Evolutionary conservation across 2,329 filamentous ascomycete genomes (phyloP), one percentile per base, ranked within the genome.

Genomic region (Cladosporium cucumerinum): DNA sequence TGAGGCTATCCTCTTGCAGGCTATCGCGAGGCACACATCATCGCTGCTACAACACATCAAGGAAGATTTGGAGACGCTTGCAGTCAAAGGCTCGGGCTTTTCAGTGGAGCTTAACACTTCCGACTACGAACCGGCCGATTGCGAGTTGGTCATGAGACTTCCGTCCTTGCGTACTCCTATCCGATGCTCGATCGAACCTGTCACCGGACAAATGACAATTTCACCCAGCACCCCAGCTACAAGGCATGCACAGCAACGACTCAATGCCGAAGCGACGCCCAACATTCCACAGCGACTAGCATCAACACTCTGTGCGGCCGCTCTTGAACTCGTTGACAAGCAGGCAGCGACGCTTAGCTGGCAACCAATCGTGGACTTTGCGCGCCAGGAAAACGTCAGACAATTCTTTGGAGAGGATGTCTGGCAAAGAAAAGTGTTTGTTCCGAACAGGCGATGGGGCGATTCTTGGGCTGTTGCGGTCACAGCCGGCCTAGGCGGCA

Each of bases 201-300:
- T 91, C 28, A 93, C 90, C 0, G 95, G 95, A n/a, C 79, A 83
- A 12, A 89, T 93, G 67, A 86, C 87, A 11, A 77, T 97, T 43
- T 85, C 86, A 65, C 90, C 92, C 39, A 71, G 75, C 14, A 78
- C 72, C 10, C 65, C 71, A n/a, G 67, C 74, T 5, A 75, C 79
- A 5, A 69, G 73, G 8, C 70, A 86, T 23, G 82, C 83, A 21
- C 91, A 96, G 72, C 80, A 79, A 34, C 85, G 84, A 36, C 81
- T 96, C 63, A 93, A 92, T 66, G 79, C 80, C 66, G 84, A 87
- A 63, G 82, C 86, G 1, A 79, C 84, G 1, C 81, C 83, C 11
- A 86, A 89, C 32, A 86, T 85, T 0, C 80, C 86, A 39, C 74
- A 72, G 23, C 82, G 82, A 48, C 77, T 94, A 14, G 87, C 89